phyloP scores from a whole-genome alignment of 202 grass and related monocot species.

The Dendrocalamus latiflorus region DNA sequence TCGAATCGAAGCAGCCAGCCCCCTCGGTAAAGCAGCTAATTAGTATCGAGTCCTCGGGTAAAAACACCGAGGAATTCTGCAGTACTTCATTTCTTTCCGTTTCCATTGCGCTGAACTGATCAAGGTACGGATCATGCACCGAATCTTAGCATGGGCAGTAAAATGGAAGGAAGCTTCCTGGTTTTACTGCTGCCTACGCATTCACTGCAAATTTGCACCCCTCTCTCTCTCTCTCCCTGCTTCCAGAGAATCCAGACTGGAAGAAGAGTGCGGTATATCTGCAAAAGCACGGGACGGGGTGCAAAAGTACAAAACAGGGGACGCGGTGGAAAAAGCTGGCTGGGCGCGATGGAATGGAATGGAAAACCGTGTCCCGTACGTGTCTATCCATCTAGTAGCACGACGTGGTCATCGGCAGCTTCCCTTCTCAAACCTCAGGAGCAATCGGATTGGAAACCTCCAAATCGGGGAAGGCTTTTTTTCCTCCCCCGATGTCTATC shows the following conservation, averaged over 20 bases:
- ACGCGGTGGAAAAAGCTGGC: conserved; percentile 7
- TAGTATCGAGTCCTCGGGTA: conserved; percentile 28
- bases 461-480: not conserved
- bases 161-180: conserved; percentile 9
- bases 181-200: not conserved
- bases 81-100: not conserved
- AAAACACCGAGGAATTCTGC: conserved; percentile 27
- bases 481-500: too few relatives aligned
- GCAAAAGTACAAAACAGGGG: conserved; percentile 22
- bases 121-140: not conserved
- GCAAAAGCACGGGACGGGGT: not conserved
- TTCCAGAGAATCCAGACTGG: conserved; percentile 32
- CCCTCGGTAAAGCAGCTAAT: conserved; percentile 38
- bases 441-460: not conserved
- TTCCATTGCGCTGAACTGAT: not conserved
- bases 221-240: not conserved
- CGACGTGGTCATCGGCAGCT: conserved; percentile 8
- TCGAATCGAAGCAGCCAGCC: not conserved
- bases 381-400: not conserved
- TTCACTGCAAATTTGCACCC: not conserved
- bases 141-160: not conserved
- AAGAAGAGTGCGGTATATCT: not conserved
- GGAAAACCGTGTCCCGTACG: conserved; percentile 12
- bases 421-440: not conserved
- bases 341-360: not conserved